Percentiles rank a stretch among this genome's conserved stretches.
Conservation (phyloP, 2,329 filamentous ascomycete genomes). For the Ophiostoma sp. region DNA sequence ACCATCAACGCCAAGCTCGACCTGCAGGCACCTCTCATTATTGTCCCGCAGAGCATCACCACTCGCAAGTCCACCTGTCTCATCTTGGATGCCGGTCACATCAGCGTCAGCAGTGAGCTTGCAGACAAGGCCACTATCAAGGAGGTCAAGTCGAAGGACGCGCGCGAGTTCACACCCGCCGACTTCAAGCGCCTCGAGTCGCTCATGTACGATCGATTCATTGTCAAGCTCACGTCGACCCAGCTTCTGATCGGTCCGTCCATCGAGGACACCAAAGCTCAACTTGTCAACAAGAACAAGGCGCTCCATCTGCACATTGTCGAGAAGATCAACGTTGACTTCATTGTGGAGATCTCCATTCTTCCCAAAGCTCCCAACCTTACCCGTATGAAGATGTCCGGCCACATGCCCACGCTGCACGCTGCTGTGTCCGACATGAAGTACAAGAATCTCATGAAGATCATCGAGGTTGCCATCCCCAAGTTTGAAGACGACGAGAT, state of each 20-base stretch:
- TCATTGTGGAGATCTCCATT: conserved; percentile 92
- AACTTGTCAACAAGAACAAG: conserved; percentile 64
- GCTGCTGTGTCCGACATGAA: conserved; percentile 89
- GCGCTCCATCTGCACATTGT: conserved; percentile 78
- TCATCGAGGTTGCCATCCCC: conserved; percentile 92
- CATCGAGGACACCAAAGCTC: conserved; percentile 80
- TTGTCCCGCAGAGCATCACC: conserved; percentile 89
- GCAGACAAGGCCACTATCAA: conserved; percentile 87
- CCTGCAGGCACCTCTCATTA: conserved; percentile 90
- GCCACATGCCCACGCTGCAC: conserved; percentile 85
- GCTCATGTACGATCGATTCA: conserved; percentile 96
- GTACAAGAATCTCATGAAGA: conserved; percentile 93
- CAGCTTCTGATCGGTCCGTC: conserved; percentile 94
- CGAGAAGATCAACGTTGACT: conserved; percentile 95
- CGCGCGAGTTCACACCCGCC: conserved; percentile 77
- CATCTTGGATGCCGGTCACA: conserved; percentile 93
- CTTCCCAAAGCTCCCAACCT: conserved; percentile 92
- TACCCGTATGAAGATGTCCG: conserved; percentile 85
- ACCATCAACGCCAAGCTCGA: conserved; percentile 95
- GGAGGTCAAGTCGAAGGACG: conserved; percentile 86
- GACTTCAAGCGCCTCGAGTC: conserved; percentile 85
- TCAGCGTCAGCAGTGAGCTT: conserved; percentile 87
- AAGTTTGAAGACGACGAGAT: conserved; percentile 58
- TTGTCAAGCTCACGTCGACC: conserved; percentile 86
- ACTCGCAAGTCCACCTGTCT: conserved; percentile 75